Percentiles rank a stretch among this genome's conserved stretches.
Evolutionary conservation across 371 early-diverging fungal genomes (phyloP).

Genomic region (Fennellomyces sp.): DNA sequence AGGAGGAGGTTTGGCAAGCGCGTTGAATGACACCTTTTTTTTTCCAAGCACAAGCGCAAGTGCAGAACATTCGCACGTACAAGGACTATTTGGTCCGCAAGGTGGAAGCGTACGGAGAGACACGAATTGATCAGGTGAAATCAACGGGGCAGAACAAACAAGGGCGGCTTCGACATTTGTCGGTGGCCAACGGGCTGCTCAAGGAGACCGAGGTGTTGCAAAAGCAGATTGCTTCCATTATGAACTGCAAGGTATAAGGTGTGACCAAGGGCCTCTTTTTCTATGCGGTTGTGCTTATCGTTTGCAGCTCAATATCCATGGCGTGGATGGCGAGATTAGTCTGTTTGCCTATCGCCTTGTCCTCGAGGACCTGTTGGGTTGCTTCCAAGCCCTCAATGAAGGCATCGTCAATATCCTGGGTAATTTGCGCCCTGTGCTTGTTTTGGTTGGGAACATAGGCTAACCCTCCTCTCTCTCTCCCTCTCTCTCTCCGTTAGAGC

Average conservation of each 20-base stretch:
- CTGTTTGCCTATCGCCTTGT: slow-evolving; percentile 84
- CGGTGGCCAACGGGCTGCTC: slow-evolving; percentile 73
- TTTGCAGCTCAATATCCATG: slow-evolving; percentile 67
- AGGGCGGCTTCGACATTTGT: slow-evolving; percentile 55
- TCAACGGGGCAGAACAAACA: slow-evolving; percentile 36
- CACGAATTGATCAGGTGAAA: slow-evolving; percentile 76
- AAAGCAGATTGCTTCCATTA: slow-evolving; percentile 76
- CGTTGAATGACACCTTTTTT: slow-evolving; percentile 30
- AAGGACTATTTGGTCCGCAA: slow-evolving; percentile 85
- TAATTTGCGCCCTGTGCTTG: slow-evolving; percentile 21
- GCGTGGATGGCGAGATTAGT: slow-evolving; percentile 87
- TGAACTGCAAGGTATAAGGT: slow-evolving; percentile 83
- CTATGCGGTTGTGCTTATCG: neutral
- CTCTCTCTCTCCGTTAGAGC: too few relatives aligned
- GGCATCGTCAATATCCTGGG: slow-evolving; percentile 90
- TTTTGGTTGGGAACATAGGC: neutral
- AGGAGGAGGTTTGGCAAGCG: too few relatives aligned
- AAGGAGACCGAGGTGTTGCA: slow-evolving; percentile 80
- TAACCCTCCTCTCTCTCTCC: too few relatives aligned
- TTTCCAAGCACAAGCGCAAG: slow-evolving; percentile 47
- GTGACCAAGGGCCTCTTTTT: too few relatives aligned
- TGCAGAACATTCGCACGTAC: slow-evolving; percentile 82
- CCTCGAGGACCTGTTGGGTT: slow-evolving; percentile 81
- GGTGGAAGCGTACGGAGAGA: slow-evolving; percentile 71
- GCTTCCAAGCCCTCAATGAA: slow-evolving; percentile 91